Percentiles rank a stretch among this genome's conserved stretches.
Conservation (phyloP, 1,139 yeast genomes). For the Saccharomyces pastorianus region DNA sequence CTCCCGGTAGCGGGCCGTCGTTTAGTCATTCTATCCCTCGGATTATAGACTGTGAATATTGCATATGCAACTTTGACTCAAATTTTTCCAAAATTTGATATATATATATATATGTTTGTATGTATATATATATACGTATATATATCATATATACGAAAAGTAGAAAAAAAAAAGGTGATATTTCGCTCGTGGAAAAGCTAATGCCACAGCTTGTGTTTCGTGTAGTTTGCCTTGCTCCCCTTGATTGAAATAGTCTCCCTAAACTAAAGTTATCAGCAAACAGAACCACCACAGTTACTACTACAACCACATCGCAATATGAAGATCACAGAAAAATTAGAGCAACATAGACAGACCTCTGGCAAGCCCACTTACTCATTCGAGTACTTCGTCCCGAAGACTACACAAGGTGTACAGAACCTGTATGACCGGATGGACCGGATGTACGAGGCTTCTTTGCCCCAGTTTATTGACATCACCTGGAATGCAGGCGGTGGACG, state of each 20-base stretch:
- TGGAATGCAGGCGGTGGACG: conserved; percentile 96
- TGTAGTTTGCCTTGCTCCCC: not conserved
- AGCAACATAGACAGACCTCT: conserved; percentile 25
- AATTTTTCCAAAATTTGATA: not conserved
- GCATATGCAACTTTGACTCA: not conserved
- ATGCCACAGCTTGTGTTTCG: not conserved
- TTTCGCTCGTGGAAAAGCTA: not conserved
- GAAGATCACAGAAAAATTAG: conserved; percentile 36
- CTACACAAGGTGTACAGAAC: conserved; percentile 93
- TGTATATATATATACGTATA: not conserved
- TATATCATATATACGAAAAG: not conserved
- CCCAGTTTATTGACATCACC: conserved; percentile 88
- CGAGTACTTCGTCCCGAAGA: conserved; percentile 97
- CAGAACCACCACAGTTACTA: not conserved
- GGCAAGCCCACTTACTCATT: conserved; percentile 72
- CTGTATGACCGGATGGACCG: conserved; percentile 95
- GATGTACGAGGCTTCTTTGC: conserved; percentile 80
- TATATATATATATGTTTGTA: not conserved
- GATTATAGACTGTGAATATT: conserved; percentile 1
- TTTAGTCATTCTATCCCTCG: not conserved
- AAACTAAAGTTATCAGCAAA: not conserved
- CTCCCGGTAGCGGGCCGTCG: conserved; percentile 1
- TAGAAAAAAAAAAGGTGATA: not conserved
- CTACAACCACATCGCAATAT: conserved; percentile 15
- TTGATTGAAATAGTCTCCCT: not conserved